Conservation (phyloP, 1,284 basidiomycete genomes). For the Neotropicomus parvogracilis region DNA sequence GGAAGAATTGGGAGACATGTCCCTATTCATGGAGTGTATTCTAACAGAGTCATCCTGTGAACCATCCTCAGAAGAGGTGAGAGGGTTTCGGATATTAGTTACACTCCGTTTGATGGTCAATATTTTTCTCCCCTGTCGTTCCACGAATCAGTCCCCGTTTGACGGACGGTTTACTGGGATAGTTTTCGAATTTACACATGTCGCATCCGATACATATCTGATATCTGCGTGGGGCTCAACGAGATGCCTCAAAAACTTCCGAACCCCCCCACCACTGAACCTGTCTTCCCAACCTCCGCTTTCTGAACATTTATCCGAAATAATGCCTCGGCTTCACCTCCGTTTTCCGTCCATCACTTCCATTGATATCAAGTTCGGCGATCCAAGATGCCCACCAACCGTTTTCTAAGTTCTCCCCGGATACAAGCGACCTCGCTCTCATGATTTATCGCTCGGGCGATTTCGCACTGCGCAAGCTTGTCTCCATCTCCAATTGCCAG, state of each 20-base stretch:
- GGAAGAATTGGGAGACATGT: no score
- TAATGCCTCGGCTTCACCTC: no score
- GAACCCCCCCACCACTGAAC: neutral
- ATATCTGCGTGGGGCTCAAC: neutral
- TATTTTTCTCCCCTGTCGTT: no score
- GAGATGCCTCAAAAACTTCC: neutral
- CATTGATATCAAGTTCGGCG: no score
- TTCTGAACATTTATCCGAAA: no score
- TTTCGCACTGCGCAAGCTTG: neutral
- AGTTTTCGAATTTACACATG: neutral
- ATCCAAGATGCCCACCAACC: neutral
- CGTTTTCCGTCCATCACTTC: neutral
- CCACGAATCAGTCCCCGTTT: neutral
- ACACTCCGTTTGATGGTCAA: neutral
- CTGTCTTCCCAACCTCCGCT: neutral
- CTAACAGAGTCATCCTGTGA: no score
- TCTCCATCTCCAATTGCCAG: neutral
- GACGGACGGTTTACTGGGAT: neutral
- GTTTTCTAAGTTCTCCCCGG: neutral
- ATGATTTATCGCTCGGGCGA: no score
- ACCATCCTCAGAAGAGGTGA: no score
- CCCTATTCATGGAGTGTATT: no score
- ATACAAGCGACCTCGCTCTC: neutral
- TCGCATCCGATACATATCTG: neutral
- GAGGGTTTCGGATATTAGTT: neutral